phyloP scores from a whole-genome alignment of 2,329 filamentous ascomycete genomes.

The Arthrinium puccinioides region DNA sequence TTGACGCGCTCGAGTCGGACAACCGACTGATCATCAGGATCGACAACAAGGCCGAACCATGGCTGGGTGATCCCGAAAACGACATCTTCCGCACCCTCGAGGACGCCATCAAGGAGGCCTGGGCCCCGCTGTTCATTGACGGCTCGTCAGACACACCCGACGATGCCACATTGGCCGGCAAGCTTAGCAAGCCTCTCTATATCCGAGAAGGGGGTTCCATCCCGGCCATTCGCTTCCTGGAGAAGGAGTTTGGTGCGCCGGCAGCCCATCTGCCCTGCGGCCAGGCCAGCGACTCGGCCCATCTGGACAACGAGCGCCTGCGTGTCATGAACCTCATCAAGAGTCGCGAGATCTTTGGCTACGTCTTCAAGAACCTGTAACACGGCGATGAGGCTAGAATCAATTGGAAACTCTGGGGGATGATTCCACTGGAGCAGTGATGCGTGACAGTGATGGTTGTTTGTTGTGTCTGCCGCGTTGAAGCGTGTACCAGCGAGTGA shows the following conservation, averaged over 20 bases:
- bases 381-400: neutral
- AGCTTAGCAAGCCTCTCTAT: conserved; percentile 64
- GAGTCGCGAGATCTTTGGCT: conserved; percentile 83
- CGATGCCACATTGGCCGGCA: conserved; percentile 11
- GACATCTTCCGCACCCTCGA: conserved; percentile 87
- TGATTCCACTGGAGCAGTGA: neutral
- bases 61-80: conserved; percentile 88
- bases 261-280: conserved; percentile 92
- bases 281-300: conserved; percentile 87
- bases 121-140: conserved; percentile 51
- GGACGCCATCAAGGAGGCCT: conserved; percentile 75
- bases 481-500: too few species aligned
- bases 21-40: conserved; percentile 78
- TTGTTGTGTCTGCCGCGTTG: too few species aligned
- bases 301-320: conserved; percentile 92
- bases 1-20: conserved; percentile 66
- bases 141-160: conserved; percentile 4
- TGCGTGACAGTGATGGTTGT: neutral
- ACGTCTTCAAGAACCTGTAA: conserved; percentile 68
- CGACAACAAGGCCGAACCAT: conserved; percentile 90
- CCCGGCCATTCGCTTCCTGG: conserved; percentile 85
- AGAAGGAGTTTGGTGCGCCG: conserved; percentile 87
- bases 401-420: neutral
- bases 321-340: conserved; percentile 82
- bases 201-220: conserved; percentile 96